Evolutionary conservation across 345 rosid genomes (phyloP), one percentile per base, ranked within the genome.

Genomic region (Triadica sebifera): DNA sequence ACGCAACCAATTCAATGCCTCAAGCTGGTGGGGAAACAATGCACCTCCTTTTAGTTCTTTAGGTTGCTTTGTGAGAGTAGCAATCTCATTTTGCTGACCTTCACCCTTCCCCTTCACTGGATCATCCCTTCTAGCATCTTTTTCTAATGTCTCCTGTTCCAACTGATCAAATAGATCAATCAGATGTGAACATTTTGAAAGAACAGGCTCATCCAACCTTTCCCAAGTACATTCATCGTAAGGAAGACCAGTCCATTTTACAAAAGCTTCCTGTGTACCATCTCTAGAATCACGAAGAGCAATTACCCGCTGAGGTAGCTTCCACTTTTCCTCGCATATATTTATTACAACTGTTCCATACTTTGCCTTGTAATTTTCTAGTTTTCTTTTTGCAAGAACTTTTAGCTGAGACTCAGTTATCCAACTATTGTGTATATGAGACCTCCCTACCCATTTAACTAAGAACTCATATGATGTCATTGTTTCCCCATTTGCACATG

Each of bases 201-300:
- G 79, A 82, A 86, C 80, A 84, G 91, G 91, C 83, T 91, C 99
- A 75, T 91, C 90, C 83, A 93, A 79, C 77, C 85, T 87, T 81
- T 96, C 99, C 99, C 99, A 96, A 47, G 98, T 96, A 84, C 99
- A 96, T 83, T 96, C 99, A 71, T 96, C 98, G 74, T 96, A 96
- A 75, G 98, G 90, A 70, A 96, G 92, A 66, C 93, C 97, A 41
- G 95, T 90, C 99, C 99, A 96, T 80, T 93, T 96, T 61, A 93
- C 89, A 86, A 86, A 86, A 75, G 93, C 98, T 89, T 93, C 98
- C 68, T 46, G 74, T 39, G 72, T 74, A 65, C 95, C 92, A 73
- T 88, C 89, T 56, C 78, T 77, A 67, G 88, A 80, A 74, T 61
- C 72, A 61, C 86, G 93, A 59, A 86, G 84, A 78, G 91, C 86